Conservation (phyloP, 305 asterid genomes). For the Fraxinus albicans region DNA sequence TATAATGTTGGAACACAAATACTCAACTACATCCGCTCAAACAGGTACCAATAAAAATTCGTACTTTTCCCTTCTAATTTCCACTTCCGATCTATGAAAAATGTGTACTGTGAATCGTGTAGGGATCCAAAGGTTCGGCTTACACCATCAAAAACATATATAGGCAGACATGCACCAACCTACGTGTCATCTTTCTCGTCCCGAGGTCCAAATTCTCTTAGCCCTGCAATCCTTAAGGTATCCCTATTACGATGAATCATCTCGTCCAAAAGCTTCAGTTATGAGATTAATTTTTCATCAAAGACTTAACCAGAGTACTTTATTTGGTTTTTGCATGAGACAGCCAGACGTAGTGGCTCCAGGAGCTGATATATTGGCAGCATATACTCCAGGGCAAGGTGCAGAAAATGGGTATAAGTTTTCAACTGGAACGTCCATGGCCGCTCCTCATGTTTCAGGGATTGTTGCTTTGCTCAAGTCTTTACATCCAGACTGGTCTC, state of each 20-base stretch:
- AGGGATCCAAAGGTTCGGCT: conserved; percentile 11
- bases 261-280: background rate
- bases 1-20: conserved; percentile 44
- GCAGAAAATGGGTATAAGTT: background rate
- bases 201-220: conserved; percentile 15
- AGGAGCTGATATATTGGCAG: conserved; percentile 36
- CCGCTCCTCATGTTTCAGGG: conserved; percentile 25
- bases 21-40: conserved; percentile 45
- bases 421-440: conserved; percentile 27
- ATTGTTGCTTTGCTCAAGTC: conserved; percentile 47
- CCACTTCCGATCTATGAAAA: background rate
- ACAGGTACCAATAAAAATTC: conserved; percentile 30
- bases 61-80: conserved; percentile 11
- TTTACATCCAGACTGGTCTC: conserved; percentile 51
- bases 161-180: conserved; percentile 18
- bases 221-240: conserved; percentile 27
- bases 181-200: conserved; percentile 2
- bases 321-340: background rate
- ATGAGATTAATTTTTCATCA: background rate
- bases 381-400: background rate
- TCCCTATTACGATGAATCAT: background rate
- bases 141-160: conserved; percentile 1
- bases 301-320: background rate
- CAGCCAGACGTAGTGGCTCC: conserved; percentile 44
- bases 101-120: background rate